Evolutionary conservation across 2,329 filamentous ascomycete species (phyloP).

Genomic region (Cytospora mali): DNA sequence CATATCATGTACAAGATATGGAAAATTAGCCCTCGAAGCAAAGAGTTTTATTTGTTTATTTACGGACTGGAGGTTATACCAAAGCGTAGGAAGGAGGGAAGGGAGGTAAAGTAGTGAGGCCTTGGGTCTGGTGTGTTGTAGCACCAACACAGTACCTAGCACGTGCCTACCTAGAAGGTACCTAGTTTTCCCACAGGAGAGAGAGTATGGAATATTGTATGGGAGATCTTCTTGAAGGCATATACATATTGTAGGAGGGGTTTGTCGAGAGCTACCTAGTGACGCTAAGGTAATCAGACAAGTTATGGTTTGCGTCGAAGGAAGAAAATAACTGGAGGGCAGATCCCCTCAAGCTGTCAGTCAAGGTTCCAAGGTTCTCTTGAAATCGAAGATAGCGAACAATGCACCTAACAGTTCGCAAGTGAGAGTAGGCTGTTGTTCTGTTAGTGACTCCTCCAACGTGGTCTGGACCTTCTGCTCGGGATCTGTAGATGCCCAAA

Average conservation of each 20-base stretch:
- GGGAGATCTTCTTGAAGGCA: not conserved
- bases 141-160: not conserved
- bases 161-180: too few species aligned
- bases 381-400: not conserved
- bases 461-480: not conserved
- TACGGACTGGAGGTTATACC: not conserved
- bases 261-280: not conserved
- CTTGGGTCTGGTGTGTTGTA: not conserved
- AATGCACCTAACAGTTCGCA: not conserved
- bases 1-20: not conserved
- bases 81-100: not conserved
- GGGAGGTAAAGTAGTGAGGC: not conserved
- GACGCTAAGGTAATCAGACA: too few species aligned
- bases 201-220: not conserved
- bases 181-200: not conserved
- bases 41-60: not conserved
- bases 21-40: not conserved
- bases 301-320: too few species aligned
- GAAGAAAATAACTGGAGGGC: too few species aligned
- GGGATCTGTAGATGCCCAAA: not conserved
- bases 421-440: too few species aligned
- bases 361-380: not conserved
- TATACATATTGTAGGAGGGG: not conserved
- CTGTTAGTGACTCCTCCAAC: not conserved
- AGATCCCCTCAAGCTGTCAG: not conserved